A percentile compares a stretch with the other conserved stretches of the same genome.
These are phyloP conservation scores for Filobasidium uniguttulatum DNA, from an alignment of 1,284 basidiomycete species.

Conservation along the genomic window DNA sequence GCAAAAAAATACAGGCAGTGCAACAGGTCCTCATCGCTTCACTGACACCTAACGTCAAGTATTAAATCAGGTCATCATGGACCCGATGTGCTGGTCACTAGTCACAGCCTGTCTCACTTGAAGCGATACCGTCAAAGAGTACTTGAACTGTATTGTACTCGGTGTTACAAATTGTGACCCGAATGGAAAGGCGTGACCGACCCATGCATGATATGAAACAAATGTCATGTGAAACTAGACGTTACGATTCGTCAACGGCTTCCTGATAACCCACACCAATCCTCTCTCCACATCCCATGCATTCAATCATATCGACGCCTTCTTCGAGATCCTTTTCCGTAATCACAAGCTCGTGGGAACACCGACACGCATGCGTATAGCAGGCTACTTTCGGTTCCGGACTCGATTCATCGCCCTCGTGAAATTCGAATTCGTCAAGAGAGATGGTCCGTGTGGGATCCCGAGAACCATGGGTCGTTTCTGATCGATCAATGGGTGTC, in stretches of 20 bases:
- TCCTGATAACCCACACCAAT: slow-evolving; percentile 38
- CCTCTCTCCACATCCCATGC: slow-evolving; percentile 39
- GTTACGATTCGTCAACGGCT: slow-evolving; percentile 20
- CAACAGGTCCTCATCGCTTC: too few species aligned
- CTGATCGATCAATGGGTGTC: not conserved
- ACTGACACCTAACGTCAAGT: too few species aligned
- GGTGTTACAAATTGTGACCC: too few species aligned
- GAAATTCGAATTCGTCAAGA: slow-evolving; percentile 26
- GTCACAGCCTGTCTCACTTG: too few species aligned
- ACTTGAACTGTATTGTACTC: too few species aligned
- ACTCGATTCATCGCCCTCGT: slow-evolving; percentile 3
- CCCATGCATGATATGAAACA: too few species aligned
- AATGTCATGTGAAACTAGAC: too few species aligned
- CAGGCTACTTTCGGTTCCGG: slow-evolving; percentile 19
- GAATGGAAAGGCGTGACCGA: too few species aligned
- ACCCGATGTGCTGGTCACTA: too few species aligned
- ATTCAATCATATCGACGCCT: slow-evolving; percentile 36
- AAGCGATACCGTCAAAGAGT: too few species aligned
- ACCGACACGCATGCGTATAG: slow-evolving; percentile 37
- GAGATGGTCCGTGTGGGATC: slow-evolving; percentile 20
- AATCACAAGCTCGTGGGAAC: slow-evolving; percentile 32
- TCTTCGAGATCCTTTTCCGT: slow-evolving; percentile 34
- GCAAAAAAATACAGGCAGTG: too few species aligned
- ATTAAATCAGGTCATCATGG: too few species aligned
- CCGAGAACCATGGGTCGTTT: not conserved